Evolutionary conservation across 805 yeast species (phyloP).

Genomic region (Lipomyces anomalus): DNA sequence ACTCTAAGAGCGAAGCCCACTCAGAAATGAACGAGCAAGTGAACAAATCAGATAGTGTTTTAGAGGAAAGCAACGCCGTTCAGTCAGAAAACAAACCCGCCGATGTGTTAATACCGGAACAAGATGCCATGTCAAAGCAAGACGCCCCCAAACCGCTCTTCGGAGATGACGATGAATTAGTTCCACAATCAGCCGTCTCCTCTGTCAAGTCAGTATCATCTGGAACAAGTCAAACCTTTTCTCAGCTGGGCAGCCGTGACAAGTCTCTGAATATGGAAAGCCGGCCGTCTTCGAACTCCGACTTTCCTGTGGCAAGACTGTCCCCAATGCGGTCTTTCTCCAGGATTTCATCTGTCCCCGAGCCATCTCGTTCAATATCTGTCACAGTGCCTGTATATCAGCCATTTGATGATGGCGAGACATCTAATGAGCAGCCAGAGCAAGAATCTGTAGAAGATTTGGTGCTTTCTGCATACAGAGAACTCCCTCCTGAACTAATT

Average conservation of each 20-base stretch:
- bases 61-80: background rate
- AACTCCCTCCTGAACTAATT: slow-evolving; percentile 18
- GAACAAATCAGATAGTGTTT: background rate
- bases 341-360: slow-evolving; percentile 12
- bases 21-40: background rate
- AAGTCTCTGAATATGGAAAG: too few species aligned
- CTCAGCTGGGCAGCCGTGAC: too few species aligned
- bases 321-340: slow-evolving; percentile 16
- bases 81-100: background rate
- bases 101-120: background rate
- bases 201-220: too few species aligned
- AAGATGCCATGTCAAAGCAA: slow-evolving; percentile 8
- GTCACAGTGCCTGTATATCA: background rate
- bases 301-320: background rate
- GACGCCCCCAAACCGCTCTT: too few species aligned
- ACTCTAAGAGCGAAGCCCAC: background rate
- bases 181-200: background rate
- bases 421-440: too few species aligned
- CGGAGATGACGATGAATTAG: background rate
- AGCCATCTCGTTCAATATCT: slow-evolving; percentile 1
- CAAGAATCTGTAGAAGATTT: background rate
- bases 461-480: slow-evolving; percentile 3
- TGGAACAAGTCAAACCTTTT: too few species aligned
- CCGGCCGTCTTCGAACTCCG: too few species aligned
- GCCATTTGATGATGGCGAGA: too few species aligned